Percentiles rank a stretch among this genome's conserved stretches.
Evolutionary conservation across 805 yeast genomes (phyloP).

Genomic region (Yueomyces sp.): DNA sequence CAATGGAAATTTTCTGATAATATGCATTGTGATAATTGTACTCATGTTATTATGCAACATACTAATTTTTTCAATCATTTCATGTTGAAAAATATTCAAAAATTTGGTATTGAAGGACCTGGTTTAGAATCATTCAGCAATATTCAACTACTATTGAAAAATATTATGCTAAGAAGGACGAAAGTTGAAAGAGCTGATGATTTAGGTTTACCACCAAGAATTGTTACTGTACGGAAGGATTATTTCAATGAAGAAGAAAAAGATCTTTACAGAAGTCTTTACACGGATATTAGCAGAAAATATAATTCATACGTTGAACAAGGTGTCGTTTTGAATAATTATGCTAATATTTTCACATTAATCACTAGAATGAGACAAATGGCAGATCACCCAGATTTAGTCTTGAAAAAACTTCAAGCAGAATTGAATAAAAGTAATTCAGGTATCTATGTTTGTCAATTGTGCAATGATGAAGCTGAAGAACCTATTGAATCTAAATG

Average conservation of each 20-base stretch:
- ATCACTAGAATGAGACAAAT: slow-evolving; percentile 96
- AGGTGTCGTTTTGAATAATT: slow-evolving; percentile 92
- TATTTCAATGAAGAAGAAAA: slow-evolving; percentile 89
- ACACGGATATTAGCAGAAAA: slow-evolving; percentile 73
- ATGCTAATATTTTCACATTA: slow-evolving; percentile 91
- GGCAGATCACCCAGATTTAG: slow-evolving; percentile 97
- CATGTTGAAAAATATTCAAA: slow-evolving; percentile 86
- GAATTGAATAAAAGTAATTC: slow-evolving; percentile 20
- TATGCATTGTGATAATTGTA: slow-evolving; percentile 76
- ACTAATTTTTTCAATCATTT: slow-evolving; percentile 93
- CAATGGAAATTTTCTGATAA: slow-evolving; percentile 80
- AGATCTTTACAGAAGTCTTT: slow-evolving; percentile 78
- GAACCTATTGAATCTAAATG: slow-evolving; percentile 93
- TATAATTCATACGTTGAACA: slow-evolving; percentile 89
- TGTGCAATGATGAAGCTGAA: slow-evolving; percentile 97
- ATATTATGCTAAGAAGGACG: slow-evolving; percentile 86
- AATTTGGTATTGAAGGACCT: slow-evolving; percentile 67
- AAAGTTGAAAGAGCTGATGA: slow-evolving; percentile 96
- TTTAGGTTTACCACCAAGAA: slow-evolving; percentile 90
- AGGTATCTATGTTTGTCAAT: slow-evolving; percentile 62
- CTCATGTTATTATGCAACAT: slow-evolving; percentile 89
- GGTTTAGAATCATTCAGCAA: slow-evolving; percentile 68
- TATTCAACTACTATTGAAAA: slow-evolving; percentile 59
- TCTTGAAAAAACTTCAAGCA: slow-evolving; percentile 51
- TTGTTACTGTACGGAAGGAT: slow-evolving; percentile 80